Evolutionary conservation across 225 moss, liverwort and hornwort genomes (phyloP), one percentile per base, ranked within the genome.

Genomic region (Takakia lepidozioides): DNA sequence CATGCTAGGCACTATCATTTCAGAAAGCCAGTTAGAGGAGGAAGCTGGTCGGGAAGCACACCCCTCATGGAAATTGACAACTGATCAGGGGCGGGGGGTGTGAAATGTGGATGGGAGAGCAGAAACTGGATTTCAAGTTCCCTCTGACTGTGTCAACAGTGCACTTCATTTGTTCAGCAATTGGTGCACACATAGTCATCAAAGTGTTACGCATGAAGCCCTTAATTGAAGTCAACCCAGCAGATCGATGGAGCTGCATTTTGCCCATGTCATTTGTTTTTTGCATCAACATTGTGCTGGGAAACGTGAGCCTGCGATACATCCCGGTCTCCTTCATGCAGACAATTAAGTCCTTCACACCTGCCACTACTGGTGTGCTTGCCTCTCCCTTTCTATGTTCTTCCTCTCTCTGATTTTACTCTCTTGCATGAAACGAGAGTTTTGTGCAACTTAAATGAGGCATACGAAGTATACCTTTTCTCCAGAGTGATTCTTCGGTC

Each of bases 311-410:
- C 64, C 47, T 86, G 43, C 82, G 86, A 3, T 86, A 63, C n/a
- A 86, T 86, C 16, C 86, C 86, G 15, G 82, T 86, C 9, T 83
- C 86, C 25, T 86, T 86, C 44, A 86, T 86, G 86, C 86, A 86
- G 64, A 86, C 86, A 36, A 86, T 86, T 65, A 86, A 86, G 63
- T 86, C 86, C 24, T 78, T 86, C 50, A 86, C 86, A 21, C 86
- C 86, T 28, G 86, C 86, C 18, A 86, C 86, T 20, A 86, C 86
- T 60, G 82, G 86, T 86, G n/a, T n/a, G n/a, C n/a, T n/a, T n/a
- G n/a, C n/a, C n/a, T n/a, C 21, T 43, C n/a, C 43, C 43, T n/a
- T n/a, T n/a, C n/a, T n/a, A n/a, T n/a, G n/a, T n/a, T n/a, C n/a
- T n/a, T n/a, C n/a, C n/a, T n/a, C n/a, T n/a, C n/a, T n/a, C n/a